Percentiles rank a stretch among this genome's conserved stretches.
Evolutionary conservation across 768 basidiomycete genomes (phyloP).

Genomic region (Calocybe cyanea): DNA sequence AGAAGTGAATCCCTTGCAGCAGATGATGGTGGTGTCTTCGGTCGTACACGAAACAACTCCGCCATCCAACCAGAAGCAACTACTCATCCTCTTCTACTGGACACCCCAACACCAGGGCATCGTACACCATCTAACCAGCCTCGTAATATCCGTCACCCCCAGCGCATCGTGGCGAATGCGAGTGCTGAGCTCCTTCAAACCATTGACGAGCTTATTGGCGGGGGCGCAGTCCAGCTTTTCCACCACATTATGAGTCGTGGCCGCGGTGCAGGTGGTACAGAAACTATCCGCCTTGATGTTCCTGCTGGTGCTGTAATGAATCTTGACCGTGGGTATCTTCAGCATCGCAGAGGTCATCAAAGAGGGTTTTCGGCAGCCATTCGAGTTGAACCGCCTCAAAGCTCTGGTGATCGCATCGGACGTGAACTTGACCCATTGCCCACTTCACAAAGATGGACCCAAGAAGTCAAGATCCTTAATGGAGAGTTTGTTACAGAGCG

Average conservation of each 20-base stretch:
- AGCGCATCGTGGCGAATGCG: constrained; percentile 48
- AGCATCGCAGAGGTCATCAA: constrained; percentile 44
- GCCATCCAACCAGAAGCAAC: constrained; percentile 62
- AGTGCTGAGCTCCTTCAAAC: constrained; percentile 65
- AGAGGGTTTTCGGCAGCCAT: constrained; percentile 51
- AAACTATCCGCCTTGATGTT: constrained; percentile 76
- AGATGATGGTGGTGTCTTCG: constrained; percentile 64
- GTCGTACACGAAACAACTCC: constrained; percentile 50
- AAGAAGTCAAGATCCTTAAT: constrained; percentile 81
- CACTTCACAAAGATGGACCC: constrained; percentile 84
- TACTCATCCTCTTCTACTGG: constrained; percentile 78
- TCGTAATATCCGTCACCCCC: constrained; percentile 51
- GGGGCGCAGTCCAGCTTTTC: constrained; percentile 77
- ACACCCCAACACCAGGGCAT: constrained; percentile 44
- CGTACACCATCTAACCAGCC: constrained; percentile 42
- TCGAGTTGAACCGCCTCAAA: constrained; percentile 55
- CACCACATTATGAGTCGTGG: constrained; percentile 74
- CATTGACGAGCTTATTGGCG: constrained; percentile 78
- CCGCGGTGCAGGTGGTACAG: constrained; percentile 47
- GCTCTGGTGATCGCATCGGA: constrained; percentile 39
- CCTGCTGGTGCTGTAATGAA: constrained; percentile 61
- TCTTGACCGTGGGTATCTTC: constrained; percentile 51
- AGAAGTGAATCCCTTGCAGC: constrained; percentile 5
- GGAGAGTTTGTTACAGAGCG: constrained; percentile 71
- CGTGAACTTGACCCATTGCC: constrained; percentile 75